Evolutionary conservation across 2,329 filamentous ascomycete species (phyloP).

Genomic region (Sclerotinia glacialis): DNA sequence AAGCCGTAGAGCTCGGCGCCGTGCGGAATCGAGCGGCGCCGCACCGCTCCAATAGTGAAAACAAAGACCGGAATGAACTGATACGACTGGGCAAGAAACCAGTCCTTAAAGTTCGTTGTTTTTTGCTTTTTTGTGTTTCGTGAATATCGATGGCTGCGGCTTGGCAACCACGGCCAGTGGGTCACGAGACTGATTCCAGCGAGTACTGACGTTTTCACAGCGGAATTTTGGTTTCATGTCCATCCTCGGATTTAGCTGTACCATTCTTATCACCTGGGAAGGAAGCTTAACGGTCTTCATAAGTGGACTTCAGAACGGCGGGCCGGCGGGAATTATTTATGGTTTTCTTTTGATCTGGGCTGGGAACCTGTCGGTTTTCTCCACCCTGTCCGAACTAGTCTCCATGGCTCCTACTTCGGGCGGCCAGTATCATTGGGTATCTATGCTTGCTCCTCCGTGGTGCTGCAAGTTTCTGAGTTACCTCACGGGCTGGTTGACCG

Average conservation of each 20-base stretch:
- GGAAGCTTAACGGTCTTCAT: constrained; percentile 8
- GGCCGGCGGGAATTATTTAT: constrained; percentile 42
- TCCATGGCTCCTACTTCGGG: constrained; percentile 51
- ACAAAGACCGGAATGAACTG: constrained; percentile 10
- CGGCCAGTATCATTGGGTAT: constrained; percentile 58
- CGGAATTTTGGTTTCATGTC: constrained; percentile 44
- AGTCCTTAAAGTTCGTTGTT: constrained; percentile 13
- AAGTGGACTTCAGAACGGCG: constrained; percentile 16
- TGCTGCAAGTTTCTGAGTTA: constrained; percentile 55
- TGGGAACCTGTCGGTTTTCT: constrained; percentile 31
- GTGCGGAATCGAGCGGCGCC: neutral
- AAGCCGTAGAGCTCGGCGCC: neutral
- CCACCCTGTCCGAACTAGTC: constrained; percentile 3
- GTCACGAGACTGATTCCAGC: neutral
- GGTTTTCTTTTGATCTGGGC: constrained; percentile 39
- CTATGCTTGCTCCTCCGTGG: constrained; percentile 48
- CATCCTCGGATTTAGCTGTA: constrained; percentile 44
- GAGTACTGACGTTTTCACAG: constrained; percentile 23
- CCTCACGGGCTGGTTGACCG: constrained; percentile 34
- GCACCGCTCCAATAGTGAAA: neutral
- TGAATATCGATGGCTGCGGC: neutral
- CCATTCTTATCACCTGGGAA: constrained; percentile 46
- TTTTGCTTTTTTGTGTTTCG: too few species aligned
- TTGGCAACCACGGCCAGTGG: neutral
- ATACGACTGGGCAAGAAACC: constrained; percentile 15